Percentiles rank a stretch among this genome's conserved stretches.
Evolutionary conservation across 768 basidiomycete species (phyloP).

Genomic region (Trametes punicea): DNA sequence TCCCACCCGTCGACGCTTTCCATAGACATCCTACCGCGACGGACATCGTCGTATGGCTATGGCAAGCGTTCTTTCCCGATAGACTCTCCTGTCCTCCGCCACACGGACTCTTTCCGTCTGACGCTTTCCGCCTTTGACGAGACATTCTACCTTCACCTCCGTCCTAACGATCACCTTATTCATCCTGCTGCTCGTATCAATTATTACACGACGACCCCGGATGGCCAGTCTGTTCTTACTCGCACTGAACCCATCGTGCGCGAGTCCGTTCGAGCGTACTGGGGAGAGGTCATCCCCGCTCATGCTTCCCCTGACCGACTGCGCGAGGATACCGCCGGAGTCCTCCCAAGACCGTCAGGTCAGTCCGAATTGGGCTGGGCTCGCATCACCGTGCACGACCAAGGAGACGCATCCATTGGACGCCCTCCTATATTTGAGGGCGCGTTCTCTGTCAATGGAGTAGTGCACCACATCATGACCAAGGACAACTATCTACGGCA

Average conservation of each 20-base stretch:
- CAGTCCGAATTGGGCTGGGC: constrained; percentile 67
- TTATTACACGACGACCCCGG: constrained; percentile 51
- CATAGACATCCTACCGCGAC: constrained; percentile 43
- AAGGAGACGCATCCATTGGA: constrained; percentile 45
- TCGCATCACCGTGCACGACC: constrained; percentile 68
- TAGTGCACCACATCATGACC: constrained; percentile 68
- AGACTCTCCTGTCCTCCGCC: constrained; percentile 49
- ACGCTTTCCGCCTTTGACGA: constrained; percentile 64
- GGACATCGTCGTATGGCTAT: constrained; percentile 8
- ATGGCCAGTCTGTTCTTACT: constrained; percentile 48
- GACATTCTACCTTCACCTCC: constrained; percentile 67
- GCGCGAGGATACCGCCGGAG: constrained; percentile 61
- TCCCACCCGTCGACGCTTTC: constrained; percentile 36
- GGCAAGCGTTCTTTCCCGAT: constrained; percentile 29
- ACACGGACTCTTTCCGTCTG: constrained; percentile 70
- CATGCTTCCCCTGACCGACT: constrained; percentile 50
- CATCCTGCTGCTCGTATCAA: constrained; percentile 75
- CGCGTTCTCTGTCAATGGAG: constrained; percentile 65
- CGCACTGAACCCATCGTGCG: constrained; percentile 61
- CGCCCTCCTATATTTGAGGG: constrained; percentile 67
- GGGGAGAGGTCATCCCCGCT: constrained; percentile 71
- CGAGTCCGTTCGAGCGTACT: constrained; percentile 63
- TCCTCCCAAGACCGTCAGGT: constrained; percentile 40
- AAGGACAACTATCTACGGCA: constrained; percentile 66
- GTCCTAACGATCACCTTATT: constrained; percentile 74